Evolutionary conservation across 305 asterid species (phyloP).

Genomic region (Fraxinus latifolia): DNA sequence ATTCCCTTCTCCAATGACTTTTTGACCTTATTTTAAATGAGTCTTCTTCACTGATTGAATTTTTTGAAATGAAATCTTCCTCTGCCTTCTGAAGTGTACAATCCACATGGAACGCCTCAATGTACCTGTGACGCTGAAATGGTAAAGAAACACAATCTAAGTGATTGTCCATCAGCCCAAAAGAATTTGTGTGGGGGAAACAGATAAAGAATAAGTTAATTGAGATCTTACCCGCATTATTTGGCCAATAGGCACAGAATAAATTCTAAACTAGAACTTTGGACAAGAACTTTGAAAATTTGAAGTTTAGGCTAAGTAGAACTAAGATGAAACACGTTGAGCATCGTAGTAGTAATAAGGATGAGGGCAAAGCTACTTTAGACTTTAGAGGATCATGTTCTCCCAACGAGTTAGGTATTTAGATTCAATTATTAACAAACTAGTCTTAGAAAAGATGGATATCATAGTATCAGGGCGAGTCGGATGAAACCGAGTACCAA

Average conservation of each 20-base stretch:
- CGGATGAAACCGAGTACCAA: not conserved
- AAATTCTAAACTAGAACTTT: not conserved
- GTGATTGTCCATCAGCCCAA: constrained; percentile 2
- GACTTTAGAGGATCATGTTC: constrained; percentile 4
- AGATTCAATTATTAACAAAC: not conserved
- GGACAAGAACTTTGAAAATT: not conserved
- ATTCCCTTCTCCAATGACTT: constrained; percentile 69
- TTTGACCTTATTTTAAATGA: constrained; percentile 48
- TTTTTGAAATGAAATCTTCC: constrained; percentile 58
- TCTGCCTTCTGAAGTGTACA: constrained; percentile 60
- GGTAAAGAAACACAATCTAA: constrained; percentile 21
- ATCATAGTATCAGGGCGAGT: not conserved
- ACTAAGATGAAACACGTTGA: not conserved
- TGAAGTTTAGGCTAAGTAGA: not conserved
- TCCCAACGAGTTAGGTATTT: not conserved
- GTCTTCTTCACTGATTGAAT: constrained; percentile 41
- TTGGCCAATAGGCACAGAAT: not conserved
- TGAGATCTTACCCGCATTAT: constrained; percentile 14
- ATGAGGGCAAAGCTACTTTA: not conserved
- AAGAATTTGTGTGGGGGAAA: not conserved
- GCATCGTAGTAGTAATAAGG: not conserved
- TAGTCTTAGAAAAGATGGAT: not conserved
- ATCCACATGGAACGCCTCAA: constrained; percentile 84
- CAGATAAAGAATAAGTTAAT: constrained; percentile 11
- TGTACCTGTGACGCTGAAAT: constrained; percentile 75